A percentile compares a stretch with the other conserved stretches of the same genome.
Conservation (phyloP, 2,329 filamentous ascomycete species). For the Xylariaceae sp. region DNA sequence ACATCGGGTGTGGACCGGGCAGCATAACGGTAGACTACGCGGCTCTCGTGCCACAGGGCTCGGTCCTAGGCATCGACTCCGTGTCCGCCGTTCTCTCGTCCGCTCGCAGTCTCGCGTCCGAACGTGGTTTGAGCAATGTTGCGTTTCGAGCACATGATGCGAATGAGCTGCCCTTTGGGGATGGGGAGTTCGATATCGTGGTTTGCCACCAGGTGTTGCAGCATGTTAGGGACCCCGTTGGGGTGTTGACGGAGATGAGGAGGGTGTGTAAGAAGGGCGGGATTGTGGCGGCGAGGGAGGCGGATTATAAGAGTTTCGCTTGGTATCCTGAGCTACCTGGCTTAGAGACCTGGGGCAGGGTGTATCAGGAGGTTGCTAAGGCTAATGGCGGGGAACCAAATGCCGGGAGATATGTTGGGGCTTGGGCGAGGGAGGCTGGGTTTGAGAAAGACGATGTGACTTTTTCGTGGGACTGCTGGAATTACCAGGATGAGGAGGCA, state of each 20-base stretch:
- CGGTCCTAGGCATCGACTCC: slow-evolving; percentile 33
- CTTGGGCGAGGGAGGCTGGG: slow-evolving; percentile 13
- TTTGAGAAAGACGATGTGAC: slow-evolving; percentile 6
- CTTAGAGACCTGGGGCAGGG: slow-evolving; percentile 8
- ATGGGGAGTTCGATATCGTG: slow-evolving; percentile 56
- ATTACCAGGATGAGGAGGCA: slow-evolving; percentile 13
- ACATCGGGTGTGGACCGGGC: slow-evolving; percentile 41
- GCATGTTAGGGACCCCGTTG: slow-evolving; percentile 49
- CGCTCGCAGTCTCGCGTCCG: slow-evolving; percentile 6
- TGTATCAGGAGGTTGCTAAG: slow-evolving; percentile 10
- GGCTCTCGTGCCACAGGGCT: slow-evolving; percentile 33
- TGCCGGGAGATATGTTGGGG: slow-evolving; percentile 11
- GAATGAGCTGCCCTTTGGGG: slow-evolving; percentile 34
- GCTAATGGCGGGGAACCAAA: slow-evolving; percentile 9
- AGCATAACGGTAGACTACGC: slow-evolving; percentile 40
- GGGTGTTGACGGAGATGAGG: slow-evolving; percentile 50
- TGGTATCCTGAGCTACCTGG: slow-evolving; percentile 15
- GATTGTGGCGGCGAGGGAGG: slow-evolving; percentile 36
- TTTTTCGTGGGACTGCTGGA: slow-evolving; percentile 14
- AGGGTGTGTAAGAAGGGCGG: slow-evolving; percentile 51
- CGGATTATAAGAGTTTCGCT: slow-evolving; percentile 14
- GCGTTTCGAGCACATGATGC: slow-evolving; percentile 23
- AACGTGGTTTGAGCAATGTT: slow-evolving; percentile 14
- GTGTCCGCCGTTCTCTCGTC: slow-evolving; percentile 10
- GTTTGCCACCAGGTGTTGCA: slow-evolving; percentile 55